These are phyloP conservation scores for Didymella exigua DNA, from an alignment of 2,329 filamentous ascomycete genomes.

Conservation along the genomic window DNA sequence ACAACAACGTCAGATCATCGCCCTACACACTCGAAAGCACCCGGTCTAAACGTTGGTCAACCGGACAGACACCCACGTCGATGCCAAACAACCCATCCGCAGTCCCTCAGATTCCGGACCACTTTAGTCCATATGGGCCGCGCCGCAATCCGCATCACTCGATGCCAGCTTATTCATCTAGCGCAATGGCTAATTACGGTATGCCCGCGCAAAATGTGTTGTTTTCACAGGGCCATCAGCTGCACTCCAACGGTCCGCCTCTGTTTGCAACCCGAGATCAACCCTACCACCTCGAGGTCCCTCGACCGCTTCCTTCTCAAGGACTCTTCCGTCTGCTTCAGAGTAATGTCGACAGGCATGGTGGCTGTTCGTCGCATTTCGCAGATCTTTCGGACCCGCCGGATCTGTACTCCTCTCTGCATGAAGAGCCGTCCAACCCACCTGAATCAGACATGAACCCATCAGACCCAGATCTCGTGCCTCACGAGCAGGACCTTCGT, in stretches of 20 bases:
- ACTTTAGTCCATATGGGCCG: slow-evolving; percentile 65
- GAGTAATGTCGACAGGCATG: slow-evolving; percentile 73
- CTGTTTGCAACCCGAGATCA: slow-evolving; percentile 58
- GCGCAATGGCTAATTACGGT: slow-evolving; percentile 38
- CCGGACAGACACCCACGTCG: slow-evolving; percentile 65
- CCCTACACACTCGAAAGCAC: slow-evolving; percentile 72
- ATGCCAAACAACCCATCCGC: slow-evolving; percentile 63
- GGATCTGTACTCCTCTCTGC: slow-evolving; percentile 75
- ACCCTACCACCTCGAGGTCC: slow-evolving; percentile 61
- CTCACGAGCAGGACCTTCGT: slow-evolving; percentile 74
- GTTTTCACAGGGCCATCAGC: slow-evolving; percentile 55
- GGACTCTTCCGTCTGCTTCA: slow-evolving; percentile 75
- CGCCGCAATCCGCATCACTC: slow-evolving; percentile 55
- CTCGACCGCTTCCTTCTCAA: slow-evolving; percentile 67
- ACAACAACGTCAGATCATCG: slow-evolving; percentile 69
- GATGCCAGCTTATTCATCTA: slow-evolving; percentile 46
- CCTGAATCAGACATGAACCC: slow-evolving; percentile 84
- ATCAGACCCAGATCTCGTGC: slow-evolving; percentile 73
- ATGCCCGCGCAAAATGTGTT: slow-evolving; percentile 45
- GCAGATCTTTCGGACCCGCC: slow-evolving; percentile 75
- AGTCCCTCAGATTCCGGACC: slow-evolving; percentile 63
- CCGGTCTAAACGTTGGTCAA: slow-evolving; percentile 78
- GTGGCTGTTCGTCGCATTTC: slow-evolving; percentile 68
- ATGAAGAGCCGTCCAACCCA: slow-evolving; percentile 74
- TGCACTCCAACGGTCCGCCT: slow-evolving; percentile 56